Percentiles rank a stretch among this genome's conserved stretches.
Conservation (phyloP, 257 asterid species). For the Nicotiana paniculata region DNA sequence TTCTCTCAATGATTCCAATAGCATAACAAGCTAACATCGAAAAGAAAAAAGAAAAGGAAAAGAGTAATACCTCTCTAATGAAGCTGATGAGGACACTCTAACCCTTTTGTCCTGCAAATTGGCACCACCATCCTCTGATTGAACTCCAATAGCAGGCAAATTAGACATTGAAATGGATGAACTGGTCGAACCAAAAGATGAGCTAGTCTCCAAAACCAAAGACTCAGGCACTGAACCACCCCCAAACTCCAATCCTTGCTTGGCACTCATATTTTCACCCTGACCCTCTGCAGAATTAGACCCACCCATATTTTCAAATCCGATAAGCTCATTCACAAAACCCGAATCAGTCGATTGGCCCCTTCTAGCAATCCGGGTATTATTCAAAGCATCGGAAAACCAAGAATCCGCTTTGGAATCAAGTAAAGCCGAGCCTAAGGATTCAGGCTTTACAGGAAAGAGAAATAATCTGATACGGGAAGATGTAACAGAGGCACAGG, state of each 20-base stretch:
- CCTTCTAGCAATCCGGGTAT: constrained; percentile 50
- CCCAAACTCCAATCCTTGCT: constrained; percentile 8
- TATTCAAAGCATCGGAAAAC: constrained; percentile 67
- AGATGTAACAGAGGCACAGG: constrained; percentile 17
- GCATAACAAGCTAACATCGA: background rate
- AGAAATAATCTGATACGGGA: constrained; percentile 66
- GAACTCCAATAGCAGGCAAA: constrained; percentile 50
- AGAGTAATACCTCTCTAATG: constrained; percentile 55
- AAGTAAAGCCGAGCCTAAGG: constrained; percentile 44
- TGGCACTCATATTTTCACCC: constrained; percentile 32
- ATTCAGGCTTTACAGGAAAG: constrained; percentile 58
- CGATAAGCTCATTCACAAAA: constrained; percentile 29
- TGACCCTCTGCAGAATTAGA: constrained; percentile 39
- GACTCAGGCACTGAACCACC: constrained; percentile 39
- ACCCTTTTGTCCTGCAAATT: constrained; percentile 42
- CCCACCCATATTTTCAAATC: constrained; percentile 22
- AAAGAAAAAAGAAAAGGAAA: background rate
- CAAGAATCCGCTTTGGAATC: constrained; percentile 69
- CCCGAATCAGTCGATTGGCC: constrained; percentile 58
- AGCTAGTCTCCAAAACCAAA: constrained; percentile 60
- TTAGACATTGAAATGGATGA: constrained; percentile 66
- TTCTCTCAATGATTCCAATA: background rate
- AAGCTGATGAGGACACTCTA: constrained; percentile 62
- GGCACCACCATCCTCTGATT: constrained; percentile 39
- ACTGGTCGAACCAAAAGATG: constrained; percentile 71